These are phyloP conservation scores for Acacia crassicarpa DNA, from an alignment of 306 rosid species.

Conservation along the genomic window DNA sequence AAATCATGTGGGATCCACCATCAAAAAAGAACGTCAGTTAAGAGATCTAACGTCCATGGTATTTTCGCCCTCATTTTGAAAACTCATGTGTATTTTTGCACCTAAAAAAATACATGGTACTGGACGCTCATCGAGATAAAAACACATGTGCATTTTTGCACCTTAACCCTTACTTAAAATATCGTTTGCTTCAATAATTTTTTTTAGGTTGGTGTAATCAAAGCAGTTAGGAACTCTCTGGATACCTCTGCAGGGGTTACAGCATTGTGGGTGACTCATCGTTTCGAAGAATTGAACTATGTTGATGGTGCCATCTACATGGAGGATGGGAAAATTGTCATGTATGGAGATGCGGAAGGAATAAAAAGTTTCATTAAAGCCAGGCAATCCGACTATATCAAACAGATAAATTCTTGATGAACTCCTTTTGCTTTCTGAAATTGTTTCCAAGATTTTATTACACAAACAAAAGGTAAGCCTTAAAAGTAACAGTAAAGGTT, in stretches of 20 bases:
- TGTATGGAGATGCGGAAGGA: conserved; percentile 57
- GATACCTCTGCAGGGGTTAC: conserved; percentile 67
- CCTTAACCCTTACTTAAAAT: conserved; percentile 18
- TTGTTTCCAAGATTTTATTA: neutral
- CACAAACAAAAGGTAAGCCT: neutral
- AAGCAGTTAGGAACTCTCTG: conserved; percentile 66
- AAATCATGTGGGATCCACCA: too few relatives aligned
- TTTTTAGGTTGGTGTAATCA: conserved; percentile 68
- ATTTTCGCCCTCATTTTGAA: too few relatives aligned
- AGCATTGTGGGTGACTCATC: conserved; percentile 89
- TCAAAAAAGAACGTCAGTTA: too few relatives aligned
- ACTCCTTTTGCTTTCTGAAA: neutral
- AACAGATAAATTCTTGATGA: conserved; percentile 46
- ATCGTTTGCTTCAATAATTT: conserved; percentile 14
- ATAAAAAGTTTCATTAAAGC: conserved; percentile 55
- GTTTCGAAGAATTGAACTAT: conserved; percentile 78
- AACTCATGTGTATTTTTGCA: too few relatives aligned
- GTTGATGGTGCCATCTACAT: conserved; percentile 89
- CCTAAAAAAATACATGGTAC: too few relatives aligned
- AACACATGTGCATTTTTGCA: too few relatives aligned
- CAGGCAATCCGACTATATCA: conserved; percentile 69
- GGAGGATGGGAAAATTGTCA: conserved; percentile 76
- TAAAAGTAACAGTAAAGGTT: too few relatives aligned
- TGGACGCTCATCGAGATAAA: too few relatives aligned
- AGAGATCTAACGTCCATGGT: too few relatives aligned